Evolutionary conservation across 257 asterid species (phyloP), one percentile per base, ranked within the genome.

Genomic region (Solanum pinnatisectum): DNA sequence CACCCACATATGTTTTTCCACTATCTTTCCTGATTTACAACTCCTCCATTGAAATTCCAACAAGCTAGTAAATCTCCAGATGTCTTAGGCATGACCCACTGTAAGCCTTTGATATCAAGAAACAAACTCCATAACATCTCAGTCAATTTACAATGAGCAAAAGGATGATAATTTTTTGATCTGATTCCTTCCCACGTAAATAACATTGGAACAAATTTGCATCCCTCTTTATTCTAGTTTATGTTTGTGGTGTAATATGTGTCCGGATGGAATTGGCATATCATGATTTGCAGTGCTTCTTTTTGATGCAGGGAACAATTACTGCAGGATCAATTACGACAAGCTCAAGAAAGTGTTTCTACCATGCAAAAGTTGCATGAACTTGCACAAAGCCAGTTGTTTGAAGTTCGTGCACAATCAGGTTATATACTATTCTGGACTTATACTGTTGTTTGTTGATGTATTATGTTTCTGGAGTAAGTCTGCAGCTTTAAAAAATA

Each of bases 381-480:
- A 90, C 94, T 96, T 92, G 99, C 99, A 72, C 99, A 97, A 93
- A 97, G 96, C 92, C 98, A 97, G 92, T 90, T 96, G 91, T 97
- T 97, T 94, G 99, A 97, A 90, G 92, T 97, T 88, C 99, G 94
- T 88, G 98, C 99, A 68, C 99, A 97, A 93, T 95, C 99, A 95
- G 99, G 99, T 97, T 77, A 85, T 89, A 87, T 25, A 81, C 86
- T 89, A 63, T 68, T 59, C 74, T 42, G 44, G 67, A 46, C 27
- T 81, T 81, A 44, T 81, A 10, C 18, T 81, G 40, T 49, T 46
- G 70, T 81, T 46, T 49, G 36, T 46, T 18, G 59, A 46, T 77
- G 84, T 46, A 30, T 81, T 52, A 46, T 81, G 27, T 81, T 81
- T 25, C 37, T 78, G 63, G 60, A 42, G 63, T 42, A 25, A 46